Evolutionary conservation across 176 grass and related monocot species (phyloP), one percentile per base, ranked within the genome.

Genomic region (Zea luxurians): DNA sequence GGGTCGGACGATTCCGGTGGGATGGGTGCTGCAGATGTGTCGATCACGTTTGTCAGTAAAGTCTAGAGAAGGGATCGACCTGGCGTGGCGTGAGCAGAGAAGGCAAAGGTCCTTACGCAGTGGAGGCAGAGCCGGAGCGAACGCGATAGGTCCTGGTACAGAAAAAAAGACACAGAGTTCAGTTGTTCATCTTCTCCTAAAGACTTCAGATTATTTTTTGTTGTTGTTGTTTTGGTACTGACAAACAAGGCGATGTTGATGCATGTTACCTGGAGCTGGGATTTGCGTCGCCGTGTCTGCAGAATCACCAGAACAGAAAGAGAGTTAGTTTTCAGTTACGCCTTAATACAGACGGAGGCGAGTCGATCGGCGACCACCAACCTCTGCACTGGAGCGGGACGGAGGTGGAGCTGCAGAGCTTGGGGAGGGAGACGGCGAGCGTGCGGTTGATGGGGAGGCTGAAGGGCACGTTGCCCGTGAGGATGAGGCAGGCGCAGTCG

Each of bases 381-480:
- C 94, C 94, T 98, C 87, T 75, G 89, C 95, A 98, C 21, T 90
- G 59, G 69, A 98, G 61, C 5, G 96, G 96, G 66, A 94, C 96
- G 13, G 96, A 92, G 78, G 20, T 58, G 3, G 82, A 85, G 5
- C 82, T 72, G 75, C 96, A 98, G 17, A 88, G 10, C 68, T 9
- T 91, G 46, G 96, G 78, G 20, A 98, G 74, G 48, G 91, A 89
- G 78, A 98, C 73, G 68, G 92, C 87, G 34, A 98, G 75, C 13
- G 86, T 85, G 68, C 92, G 89, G 81, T 92, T 98, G 85, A 98
- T 90, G 60, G 96, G 96, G 46, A 98, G 89, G 55, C 85, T 72
- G 68, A 98, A 91, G 6, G 96, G 96, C 38, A 98, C 96, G 49
- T 94, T 98, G 41, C 92, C 96, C 0, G 92, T 94, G 59, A 98